These are phyloP conservation scores for Marchantia polymorpha DNA, from an alignment of 225 moss, liverwort and hornwort species.

Conservation along the genomic window DNA sequence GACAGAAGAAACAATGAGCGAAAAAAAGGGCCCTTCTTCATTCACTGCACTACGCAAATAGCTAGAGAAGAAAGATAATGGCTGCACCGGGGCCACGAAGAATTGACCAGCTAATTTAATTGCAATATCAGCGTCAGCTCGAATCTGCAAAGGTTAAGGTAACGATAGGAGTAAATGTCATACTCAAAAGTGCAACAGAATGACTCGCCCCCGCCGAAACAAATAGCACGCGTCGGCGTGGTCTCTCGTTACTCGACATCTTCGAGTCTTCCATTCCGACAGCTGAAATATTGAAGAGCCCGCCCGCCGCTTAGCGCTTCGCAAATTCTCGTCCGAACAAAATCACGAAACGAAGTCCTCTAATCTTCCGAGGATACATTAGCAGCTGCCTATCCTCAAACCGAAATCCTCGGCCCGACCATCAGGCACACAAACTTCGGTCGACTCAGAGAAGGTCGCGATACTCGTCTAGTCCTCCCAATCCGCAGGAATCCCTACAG, in stretches of 20 bases:
- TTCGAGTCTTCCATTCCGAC: conserved; percentile 41
- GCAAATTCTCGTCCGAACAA: conserved; percentile 17
- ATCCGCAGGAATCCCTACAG: conserved; percentile 4
- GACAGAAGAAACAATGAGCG: no score
- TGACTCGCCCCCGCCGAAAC: conserved; percentile 58
- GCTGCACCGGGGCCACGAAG: no score
- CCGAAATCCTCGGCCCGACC: conserved; percentile 3
- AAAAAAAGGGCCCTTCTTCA: no score
- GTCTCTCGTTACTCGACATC: conserved; percentile 21
- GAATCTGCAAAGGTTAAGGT: background rate
- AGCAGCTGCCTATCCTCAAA: conserved; percentile 7
- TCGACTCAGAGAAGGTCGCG: background rate
- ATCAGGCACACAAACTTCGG: no score
- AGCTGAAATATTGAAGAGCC: background rate
- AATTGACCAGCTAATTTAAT: background rate
- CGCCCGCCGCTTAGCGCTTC: conserved; percentile 12
- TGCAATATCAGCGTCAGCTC: background rate
- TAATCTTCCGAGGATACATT: conserved; percentile 12
- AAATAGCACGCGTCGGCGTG: conserved; percentile 36
- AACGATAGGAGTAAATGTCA: background rate
- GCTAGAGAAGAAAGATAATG: no score
- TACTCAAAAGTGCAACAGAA: conserved; percentile 48
- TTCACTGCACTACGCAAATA: no score
- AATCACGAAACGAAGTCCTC: conserved; percentile 19
- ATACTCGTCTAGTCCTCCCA: background rate